Conservation (phyloP, 1,284 basidiomycete species). For the Ustilago lituana region DNA sequence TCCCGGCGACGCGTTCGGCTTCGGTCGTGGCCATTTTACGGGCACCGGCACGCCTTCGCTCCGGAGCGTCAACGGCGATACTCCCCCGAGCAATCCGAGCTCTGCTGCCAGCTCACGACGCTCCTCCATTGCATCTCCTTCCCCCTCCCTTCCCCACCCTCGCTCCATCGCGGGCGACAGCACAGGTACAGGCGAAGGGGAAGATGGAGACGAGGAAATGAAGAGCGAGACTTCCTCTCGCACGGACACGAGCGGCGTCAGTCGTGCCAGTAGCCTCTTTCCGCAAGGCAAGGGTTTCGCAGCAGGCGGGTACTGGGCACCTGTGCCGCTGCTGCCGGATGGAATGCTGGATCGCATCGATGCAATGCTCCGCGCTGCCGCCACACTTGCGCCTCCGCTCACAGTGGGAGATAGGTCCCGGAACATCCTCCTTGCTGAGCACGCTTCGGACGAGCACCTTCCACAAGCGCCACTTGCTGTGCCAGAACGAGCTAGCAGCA, state of each 20-base stretch:
- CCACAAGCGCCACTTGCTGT: no score
- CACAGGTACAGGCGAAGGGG: not conserved
- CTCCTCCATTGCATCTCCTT: slow-evolving; percentile 19
- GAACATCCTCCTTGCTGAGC: slow-evolving; percentile 30
- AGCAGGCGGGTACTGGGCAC: slow-evolving; percentile 55
- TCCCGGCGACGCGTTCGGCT: slow-evolving; percentile 69
- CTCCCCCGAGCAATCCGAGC: not conserved
- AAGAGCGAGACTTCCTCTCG: slow-evolving; percentile 21
- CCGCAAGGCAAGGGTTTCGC: slow-evolving; percentile 55
- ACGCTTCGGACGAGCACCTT: slow-evolving; percentile 21
- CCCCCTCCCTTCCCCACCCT: not conserved
- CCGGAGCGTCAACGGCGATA: slow-evolving; percentile 41
- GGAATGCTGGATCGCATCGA: slow-evolving; percentile 49
- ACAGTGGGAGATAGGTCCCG: slow-evolving; percentile 3
- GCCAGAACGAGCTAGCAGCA: no score
- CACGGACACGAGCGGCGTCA: slow-evolving; percentile 20
- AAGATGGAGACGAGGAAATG: slow-evolving; percentile 17
- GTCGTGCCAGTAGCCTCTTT: slow-evolving; percentile 46
- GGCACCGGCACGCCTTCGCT: slow-evolving; percentile 56
- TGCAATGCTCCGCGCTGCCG: slow-evolving; percentile 27
- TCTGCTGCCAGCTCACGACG: slow-evolving; percentile 23
- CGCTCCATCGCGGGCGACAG: not conserved
- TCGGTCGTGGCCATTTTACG: slow-evolving; percentile 59
- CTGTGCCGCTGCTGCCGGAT: slow-evolving; percentile 55
- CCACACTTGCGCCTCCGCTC: slow-evolving; percentile 9